These are phyloP conservation scores for Starmerella gropengiesseri DNA, from an alignment of 805 yeast species.

Conservation along the genomic window DNA sequence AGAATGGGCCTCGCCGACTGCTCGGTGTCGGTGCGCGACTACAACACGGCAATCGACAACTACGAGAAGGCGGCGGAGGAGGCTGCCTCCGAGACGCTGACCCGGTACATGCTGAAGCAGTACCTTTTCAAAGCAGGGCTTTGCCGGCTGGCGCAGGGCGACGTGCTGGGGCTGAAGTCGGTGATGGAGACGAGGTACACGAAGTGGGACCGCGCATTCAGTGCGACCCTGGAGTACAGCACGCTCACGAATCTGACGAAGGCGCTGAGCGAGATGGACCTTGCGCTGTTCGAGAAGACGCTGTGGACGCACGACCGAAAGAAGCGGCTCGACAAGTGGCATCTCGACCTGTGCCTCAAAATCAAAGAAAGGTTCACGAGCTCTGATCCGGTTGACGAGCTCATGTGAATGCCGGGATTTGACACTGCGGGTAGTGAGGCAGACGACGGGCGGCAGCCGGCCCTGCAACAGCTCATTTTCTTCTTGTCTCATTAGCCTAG, in stretches of 20 bases:
- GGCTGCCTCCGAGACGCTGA: constrained; percentile 1
- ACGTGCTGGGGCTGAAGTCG: constrained; percentile 10
- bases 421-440: not conserved
- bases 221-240: constrained; percentile 14
- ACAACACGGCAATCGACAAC: constrained; percentile 13
- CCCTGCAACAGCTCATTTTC: no score
- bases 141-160: constrained; percentile 17
- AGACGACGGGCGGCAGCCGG: no score
- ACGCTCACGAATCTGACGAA: constrained; percentile 13
- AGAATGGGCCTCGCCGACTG: constrained; percentile 15
- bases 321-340: constrained; percentile 19
- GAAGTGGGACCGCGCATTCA: constrained; percentile 17
- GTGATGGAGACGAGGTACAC: constrained; percentile 8
- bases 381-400: constrained; percentile 14
- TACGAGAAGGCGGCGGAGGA: constrained; percentile 17
- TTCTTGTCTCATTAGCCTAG: no score
- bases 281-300: constrained; percentile 19
- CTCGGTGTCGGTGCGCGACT: constrained; percentile 13
- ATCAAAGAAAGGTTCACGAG: constrained; percentile 13
- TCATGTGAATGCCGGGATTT: not conserved
- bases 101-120: constrained; percentile 15
- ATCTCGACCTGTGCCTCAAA: constrained; percentile 15
- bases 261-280: constrained; percentile 15
- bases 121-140: constrained; percentile 16
- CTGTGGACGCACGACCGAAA: constrained; percentile 19